Conservation (phyloP, 2,329 filamentous ascomycete species). For the Biscogniauxia mediterranea region DNA sequence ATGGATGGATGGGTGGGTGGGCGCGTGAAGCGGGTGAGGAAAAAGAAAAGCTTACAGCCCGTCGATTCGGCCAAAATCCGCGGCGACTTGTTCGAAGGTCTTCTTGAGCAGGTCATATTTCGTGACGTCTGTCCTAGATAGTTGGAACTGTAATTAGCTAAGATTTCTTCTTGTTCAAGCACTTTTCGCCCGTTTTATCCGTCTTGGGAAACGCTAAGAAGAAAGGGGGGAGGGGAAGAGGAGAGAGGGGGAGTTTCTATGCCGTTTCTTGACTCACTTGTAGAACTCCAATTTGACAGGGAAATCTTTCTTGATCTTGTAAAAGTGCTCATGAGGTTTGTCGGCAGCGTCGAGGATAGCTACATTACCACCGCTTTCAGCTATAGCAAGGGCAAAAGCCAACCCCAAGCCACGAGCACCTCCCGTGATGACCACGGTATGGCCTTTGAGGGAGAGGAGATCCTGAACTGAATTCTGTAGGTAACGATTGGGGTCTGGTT, state of each 20-base stretch:
- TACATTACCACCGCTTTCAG: slow-evolving; percentile 6
- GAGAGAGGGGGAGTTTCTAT: not conserved
- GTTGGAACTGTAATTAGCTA: not conserved
- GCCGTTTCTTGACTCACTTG: not conserved
- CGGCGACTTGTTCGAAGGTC: no score
- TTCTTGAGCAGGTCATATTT: slow-evolving; percentile 1
- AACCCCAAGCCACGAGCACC: slow-evolving; percentile 8
- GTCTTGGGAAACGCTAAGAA: no score
- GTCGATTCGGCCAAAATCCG: no score
- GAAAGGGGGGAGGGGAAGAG: no score
- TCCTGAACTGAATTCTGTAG: slow-evolving; percentile 11
- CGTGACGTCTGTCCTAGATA: slow-evolving; percentile 6
- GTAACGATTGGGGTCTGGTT: slow-evolving; percentile 6
- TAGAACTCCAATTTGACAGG: slow-evolving; percentile 10
- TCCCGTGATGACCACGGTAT: slow-evolving; percentile 9
- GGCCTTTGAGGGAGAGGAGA: slow-evolving; percentile 8
- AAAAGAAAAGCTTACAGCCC: no score
- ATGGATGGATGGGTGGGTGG: no score
- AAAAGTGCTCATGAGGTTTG: slow-evolving; percentile 11
- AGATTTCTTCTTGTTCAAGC: no score
- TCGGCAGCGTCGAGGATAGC: slow-evolving; percentile 7
- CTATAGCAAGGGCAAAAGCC: slow-evolving; percentile 7
- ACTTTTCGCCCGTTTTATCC: no score
- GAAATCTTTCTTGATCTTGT: slow-evolving; percentile 10
- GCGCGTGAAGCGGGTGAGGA: no score